Percentiles rank a stretch among this genome's conserved stretches.
Conservation (phyloP, 1,284 basidiomycete species). For the Thecaphora thlaspeos region DNA sequence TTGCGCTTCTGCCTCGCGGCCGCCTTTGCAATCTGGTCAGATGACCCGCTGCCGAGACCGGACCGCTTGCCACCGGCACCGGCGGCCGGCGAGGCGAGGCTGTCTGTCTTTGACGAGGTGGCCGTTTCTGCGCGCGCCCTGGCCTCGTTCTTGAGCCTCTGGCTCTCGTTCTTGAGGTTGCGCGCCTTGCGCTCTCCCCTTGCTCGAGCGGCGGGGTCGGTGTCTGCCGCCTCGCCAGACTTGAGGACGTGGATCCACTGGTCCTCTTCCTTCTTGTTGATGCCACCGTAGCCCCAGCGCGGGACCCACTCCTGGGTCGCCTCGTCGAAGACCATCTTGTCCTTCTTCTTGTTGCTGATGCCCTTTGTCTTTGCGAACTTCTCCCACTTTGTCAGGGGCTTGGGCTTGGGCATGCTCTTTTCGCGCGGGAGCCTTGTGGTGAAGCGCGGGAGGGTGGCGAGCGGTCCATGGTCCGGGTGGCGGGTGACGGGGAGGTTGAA, state of each 20-base stretch:
- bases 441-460: conserved; percentile 71
- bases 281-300: conserved; percentile 76
- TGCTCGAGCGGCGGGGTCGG: conserved; percentile 75
- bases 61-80: no score
- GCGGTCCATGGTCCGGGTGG: conserved; percentile 73
- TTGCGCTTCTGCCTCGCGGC: no score
- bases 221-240: conserved; percentile 69
- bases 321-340: conserved; percentile 89
- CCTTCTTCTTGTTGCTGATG: conserved; percentile 72
- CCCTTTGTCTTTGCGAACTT: conserved; percentile 91
- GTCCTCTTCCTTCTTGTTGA: conserved; percentile 82
- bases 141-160: no score
- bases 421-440: conserved; percentile 78
- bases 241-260: conserved; percentile 94
- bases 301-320: conserved; percentile 89
- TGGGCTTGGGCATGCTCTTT: conserved; percentile 88
- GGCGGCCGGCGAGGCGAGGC: no score
- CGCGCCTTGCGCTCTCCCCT: conserved; percentile 76
- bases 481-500: conserved; percentile 77
- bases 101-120: no score
- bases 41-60: no score
- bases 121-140: no score
- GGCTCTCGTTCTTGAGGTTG: no score
- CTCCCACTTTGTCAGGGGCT: conserved; percentile 95
- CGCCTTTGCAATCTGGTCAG: no score